A percentile compares a stretch with the other conserved stretches of the same genome.
phyloP scores from a whole-genome alignment of 2,329 filamentous ascomycete species.

The Pestalotiopsis sp. region DNA sequence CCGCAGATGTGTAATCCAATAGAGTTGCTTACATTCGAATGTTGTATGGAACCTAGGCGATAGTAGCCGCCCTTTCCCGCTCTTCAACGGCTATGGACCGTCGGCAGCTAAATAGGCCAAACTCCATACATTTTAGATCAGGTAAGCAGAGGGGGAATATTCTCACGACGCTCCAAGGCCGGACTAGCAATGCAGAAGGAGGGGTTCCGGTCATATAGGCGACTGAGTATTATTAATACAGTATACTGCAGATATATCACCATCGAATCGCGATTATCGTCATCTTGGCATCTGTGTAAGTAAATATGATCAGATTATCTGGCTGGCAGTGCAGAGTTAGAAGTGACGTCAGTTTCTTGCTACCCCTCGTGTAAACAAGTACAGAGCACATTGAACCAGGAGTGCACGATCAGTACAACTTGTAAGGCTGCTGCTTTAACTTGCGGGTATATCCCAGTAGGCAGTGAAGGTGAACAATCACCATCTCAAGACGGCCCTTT shows the following conservation, averaged over 20 bases:
- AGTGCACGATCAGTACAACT: neutral
- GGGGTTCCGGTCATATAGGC: neutral
- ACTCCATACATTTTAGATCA: neutral
- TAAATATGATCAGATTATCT: neutral
- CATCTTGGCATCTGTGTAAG: too few relatives aligned
- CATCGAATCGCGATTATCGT: too few relatives aligned
- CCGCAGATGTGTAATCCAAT: neutral
- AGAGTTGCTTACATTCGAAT: neutral
- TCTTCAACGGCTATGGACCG: neutral
- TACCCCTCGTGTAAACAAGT: neutral
- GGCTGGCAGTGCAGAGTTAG: neutral
- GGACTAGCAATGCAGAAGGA: neutral
- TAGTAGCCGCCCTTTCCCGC: slow-evolving; percentile 2
- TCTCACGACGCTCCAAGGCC: neutral
- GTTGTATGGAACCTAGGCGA: neutral
- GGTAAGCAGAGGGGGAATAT: neutral
- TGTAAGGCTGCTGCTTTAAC: neutral
- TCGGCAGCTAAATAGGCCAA: neutral
- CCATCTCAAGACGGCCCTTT: neutral
- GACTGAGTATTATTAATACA: too few relatives aligned
- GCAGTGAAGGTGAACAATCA: neutral
- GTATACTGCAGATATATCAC: too few relatives aligned
- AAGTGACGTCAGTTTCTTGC: neutral
- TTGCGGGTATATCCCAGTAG: neutral
- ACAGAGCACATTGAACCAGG: neutral